phyloP scores from a whole-genome alignment of 116 monocot species.

The Trichopus zeylanicus region DNA sequence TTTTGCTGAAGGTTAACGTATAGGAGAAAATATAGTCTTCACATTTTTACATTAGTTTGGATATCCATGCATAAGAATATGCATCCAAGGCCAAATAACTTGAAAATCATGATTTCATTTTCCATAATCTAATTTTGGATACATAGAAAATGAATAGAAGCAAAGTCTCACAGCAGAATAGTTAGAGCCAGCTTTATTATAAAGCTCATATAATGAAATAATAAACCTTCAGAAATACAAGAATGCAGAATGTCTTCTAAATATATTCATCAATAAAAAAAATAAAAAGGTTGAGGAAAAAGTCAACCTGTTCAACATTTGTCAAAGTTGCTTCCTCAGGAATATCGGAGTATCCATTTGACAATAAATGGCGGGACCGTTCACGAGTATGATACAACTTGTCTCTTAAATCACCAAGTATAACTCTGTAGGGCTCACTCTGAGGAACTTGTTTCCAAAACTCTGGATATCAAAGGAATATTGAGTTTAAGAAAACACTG shows the following conservation, averaged over 20 bases:
- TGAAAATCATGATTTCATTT: too few relatives aligned
- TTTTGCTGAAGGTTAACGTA: neutral
- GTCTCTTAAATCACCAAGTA: conserved; percentile 87
- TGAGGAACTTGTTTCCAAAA: conserved; percentile 94
- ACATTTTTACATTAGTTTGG: neutral
- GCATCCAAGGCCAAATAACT: too few relatives aligned
- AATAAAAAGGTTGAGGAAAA: neutral
- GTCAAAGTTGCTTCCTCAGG: conserved; percentile 69
- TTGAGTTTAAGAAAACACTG: too few relatives aligned
- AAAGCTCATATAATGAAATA: neutral
- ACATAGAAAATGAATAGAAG: too few relatives aligned
- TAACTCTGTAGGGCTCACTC: conserved; percentile 91
- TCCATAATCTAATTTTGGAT: too few relatives aligned
- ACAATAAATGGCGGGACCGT: conserved; percentile 66
- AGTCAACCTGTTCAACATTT: conserved; percentile 79
- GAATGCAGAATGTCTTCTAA: neutral
- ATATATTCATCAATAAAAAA: neutral
- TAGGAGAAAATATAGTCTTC: neutral
- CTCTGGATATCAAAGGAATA: conserved; percentile 30
- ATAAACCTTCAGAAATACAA: neutral
- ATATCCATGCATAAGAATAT: neutral
- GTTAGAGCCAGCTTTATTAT: neutral
- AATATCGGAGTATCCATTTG: conserved; percentile 76
- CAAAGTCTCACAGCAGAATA: too few relatives aligned
- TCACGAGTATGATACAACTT: conserved; percentile 84